Conservation (phyloP, 345 rosid species). For the Bruguiera gymnorhiza region DNA sequence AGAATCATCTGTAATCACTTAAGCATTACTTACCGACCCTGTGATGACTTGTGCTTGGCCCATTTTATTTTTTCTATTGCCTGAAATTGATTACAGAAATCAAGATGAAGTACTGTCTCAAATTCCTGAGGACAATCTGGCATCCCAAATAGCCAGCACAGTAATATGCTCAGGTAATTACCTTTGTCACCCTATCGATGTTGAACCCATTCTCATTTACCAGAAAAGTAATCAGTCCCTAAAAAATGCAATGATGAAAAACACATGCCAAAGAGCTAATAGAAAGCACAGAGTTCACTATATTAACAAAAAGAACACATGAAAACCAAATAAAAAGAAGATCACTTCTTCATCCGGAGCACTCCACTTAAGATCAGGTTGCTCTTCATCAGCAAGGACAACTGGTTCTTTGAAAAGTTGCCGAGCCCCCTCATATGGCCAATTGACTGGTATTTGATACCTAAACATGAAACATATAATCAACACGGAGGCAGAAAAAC, state of each 20-base stretch:
- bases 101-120: not conserved
- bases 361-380: conserved; percentile 75
- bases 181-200: conserved; percentile 82
- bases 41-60: conserved; percentile 92
- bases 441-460: conserved; percentile 77
- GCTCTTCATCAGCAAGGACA: conserved; percentile 55
- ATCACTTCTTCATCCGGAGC: conserved; percentile 88
- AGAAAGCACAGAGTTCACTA: not conserved
- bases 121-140: not conserved
- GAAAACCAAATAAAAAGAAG: conserved; percentile 6
- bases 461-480: conserved; percentile 27
- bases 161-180: conserved; percentile 13
- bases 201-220: conserved; percentile 94
- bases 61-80: conserved; percentile 84
- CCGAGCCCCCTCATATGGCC: conserved; percentile 89
- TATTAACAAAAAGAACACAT: not conserved
- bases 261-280: not conserved
- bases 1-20: not conserved
- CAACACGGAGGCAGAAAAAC: not conserved
- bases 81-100: conserved; percentile 32
- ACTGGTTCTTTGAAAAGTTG: conserved; percentile 75
- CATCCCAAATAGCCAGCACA: not conserved
- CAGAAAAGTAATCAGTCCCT: conserved; percentile 66
- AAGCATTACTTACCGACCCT: conserved; percentile 65
- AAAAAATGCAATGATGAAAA: conserved; percentile 8